phyloP scores from a whole-genome alignment of 208 protist species.

The Crithidia mellificae region DNA sequence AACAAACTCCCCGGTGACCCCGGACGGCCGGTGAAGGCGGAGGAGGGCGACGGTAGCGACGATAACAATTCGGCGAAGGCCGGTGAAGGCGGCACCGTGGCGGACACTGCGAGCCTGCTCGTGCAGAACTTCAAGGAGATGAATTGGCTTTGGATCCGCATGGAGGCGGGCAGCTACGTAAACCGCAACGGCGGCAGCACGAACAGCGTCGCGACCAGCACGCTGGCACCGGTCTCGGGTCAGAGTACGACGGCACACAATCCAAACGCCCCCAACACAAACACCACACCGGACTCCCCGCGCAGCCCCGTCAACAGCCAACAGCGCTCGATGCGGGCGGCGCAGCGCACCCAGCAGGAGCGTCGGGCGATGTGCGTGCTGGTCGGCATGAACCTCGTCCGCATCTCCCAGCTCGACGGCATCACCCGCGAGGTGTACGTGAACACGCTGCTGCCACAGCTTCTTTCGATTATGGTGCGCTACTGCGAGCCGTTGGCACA shows the following conservation, averaged over 20 bases:
- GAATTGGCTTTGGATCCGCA: conserved; percentile 99
- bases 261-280: background rate
- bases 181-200: conserved; percentile 34
- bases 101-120: conserved; percentile 95
- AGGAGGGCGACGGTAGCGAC: no score
- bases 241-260: no score
- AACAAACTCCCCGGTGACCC: conserved; percentile 96
- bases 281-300: conserved; percentile 1
- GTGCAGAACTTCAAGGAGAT: conserved; percentile 99
- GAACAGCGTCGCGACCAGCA: conserved; percentile 13
- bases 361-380: conserved; percentile 95
- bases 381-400: conserved; percentile 97
- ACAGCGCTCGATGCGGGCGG: conserved; percentile 42
- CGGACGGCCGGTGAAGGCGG: conserved; percentile 28
- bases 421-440: conserved; percentile 92
- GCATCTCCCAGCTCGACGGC: conserved; percentile 96
- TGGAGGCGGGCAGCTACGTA: conserved; percentile 92
- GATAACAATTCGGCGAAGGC: background rate
- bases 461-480: conserved; percentile 92
- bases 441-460: conserved; percentile 73
- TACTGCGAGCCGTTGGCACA: conserved; percentile 97
- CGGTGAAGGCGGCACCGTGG: conserved; percentile 74
- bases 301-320: conserved; percentile 4
- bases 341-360: conserved; percentile 86
- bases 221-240: background rate